Base-by-base conservation (phyloP, 305 asterid genomes). In the Solanum hybrid region DNA sequence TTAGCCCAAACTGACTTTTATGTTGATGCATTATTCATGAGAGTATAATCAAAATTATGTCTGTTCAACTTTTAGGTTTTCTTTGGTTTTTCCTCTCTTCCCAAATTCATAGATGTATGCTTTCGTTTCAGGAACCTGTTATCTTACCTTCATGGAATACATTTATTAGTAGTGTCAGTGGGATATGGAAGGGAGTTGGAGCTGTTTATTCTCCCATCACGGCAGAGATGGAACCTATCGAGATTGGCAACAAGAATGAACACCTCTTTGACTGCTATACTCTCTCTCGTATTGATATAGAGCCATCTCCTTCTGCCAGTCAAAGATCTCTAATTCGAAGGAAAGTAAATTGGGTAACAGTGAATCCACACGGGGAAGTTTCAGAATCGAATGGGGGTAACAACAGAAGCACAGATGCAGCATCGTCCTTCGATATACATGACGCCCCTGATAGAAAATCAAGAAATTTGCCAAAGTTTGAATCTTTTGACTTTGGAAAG, bases 161-260 rank as follows among this genome's bases (percentile, higher is more conserved):
- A 80, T 97, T 97, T 92, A 89, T 95, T 36, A 97, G 98, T 92
- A 97, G 99, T 91, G 93, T 97, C 89, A 96, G 99, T 92, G 99
- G 99, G 73, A 92, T 96, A 91, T 97, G 99, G 99, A 97, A 96
- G 95, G 99, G 99, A 90, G 97, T 96, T 87, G 99, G 99, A 90
- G 99, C 99, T 34, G 98, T 96, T 11, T 97, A 94, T 94, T 97
- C 99, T 90, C 97, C 99, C 46, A 91, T 93, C 87, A 97, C 99
- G 80, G 99, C 99, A 57, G 98, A 94, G 92, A 97, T 97, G 98
- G 99, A 97, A 95, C 99, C 99, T 29, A 91, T 97, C 61, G 99
- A 93, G 69, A 86, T 95, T 87, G 99, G 98, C 86, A 92, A 93
- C 87, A 96, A 89, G 94, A 92, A 92, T 71, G 97, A 96, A 91